A percentile compares a stretch with the other conserved stretches of the same genome.
Conservation (phyloP, 352 stramenopile species). For the Globisporangium cederbergense region DNA sequence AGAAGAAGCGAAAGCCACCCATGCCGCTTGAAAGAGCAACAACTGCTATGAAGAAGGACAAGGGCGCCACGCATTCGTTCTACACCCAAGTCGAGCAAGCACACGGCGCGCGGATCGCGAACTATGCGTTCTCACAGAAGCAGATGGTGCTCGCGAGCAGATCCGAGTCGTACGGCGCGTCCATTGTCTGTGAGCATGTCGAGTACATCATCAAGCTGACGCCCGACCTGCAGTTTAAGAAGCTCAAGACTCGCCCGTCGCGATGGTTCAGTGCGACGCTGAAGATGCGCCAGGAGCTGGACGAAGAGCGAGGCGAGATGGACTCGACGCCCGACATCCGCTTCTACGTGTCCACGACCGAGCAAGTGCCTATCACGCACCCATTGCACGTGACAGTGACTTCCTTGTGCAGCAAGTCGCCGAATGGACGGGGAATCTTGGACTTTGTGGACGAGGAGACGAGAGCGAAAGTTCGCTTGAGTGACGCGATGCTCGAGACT, state of each 20-base stretch:
- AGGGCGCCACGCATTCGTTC: constrained; percentile 75
- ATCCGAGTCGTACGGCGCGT: constrained; percentile 57
- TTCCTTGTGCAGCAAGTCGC: constrained; percentile 27
- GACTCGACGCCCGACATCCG: constrained; percentile 69
- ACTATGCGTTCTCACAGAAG: constrained; percentile 39
- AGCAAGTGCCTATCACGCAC: constrained; percentile 52
- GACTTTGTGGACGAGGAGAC: constrained; percentile 40
- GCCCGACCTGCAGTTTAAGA: constrained; percentile 49
- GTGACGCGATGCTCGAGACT: constrained; percentile 37
- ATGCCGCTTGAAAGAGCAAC: constrained; percentile 40
- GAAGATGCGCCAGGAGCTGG: constrained; percentile 80
- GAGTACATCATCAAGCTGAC: constrained; percentile 70
- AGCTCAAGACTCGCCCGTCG: constrained; percentile 53
- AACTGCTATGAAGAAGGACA: constrained; percentile 40
- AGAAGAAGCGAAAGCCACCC: constrained; percentile 8
- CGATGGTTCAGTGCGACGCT: constrained; percentile 78
- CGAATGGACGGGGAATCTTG: constrained; percentile 50
- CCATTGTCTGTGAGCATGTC: constrained; percentile 51
- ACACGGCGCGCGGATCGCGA: constrained; percentile 29
- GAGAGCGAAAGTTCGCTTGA: constrained; percentile 46
- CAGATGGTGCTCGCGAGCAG: constrained; percentile 33
- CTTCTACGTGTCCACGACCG: constrained; percentile 73
- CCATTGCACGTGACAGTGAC: constrained; percentile 34
- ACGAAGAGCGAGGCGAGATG: constrained; percentile 54
- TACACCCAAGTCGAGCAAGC: constrained; percentile 57